Conservation (phyloP, 2,329 filamentous ascomycete species). For the Bipolaris zeicola region DNA sequence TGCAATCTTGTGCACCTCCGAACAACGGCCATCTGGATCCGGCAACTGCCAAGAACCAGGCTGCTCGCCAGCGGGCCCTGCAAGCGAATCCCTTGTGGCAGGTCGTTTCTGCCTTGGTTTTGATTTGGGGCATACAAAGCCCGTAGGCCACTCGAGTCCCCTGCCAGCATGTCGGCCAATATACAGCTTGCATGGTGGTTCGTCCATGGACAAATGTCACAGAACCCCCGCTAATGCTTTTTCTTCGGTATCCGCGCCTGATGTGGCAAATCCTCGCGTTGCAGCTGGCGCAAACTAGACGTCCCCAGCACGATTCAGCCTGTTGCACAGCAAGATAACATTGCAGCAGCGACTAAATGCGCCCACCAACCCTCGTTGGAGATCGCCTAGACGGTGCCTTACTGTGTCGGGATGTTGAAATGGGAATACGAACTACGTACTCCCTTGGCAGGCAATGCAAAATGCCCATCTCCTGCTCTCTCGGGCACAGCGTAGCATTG, state of each 20-base stretch:
- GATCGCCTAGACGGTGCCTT: background rate
- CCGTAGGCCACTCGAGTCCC: background rate
- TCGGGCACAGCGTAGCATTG: slow-evolving; percentile 7
- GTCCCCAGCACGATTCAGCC: background rate
- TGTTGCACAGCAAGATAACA: background rate
- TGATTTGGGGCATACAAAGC: slow-evolving; percentile 2
- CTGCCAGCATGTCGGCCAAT: slow-evolving; percentile 6
- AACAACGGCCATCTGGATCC: background rate
- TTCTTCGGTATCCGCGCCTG: slow-evolving; percentile 9
- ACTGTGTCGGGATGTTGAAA: background rate
- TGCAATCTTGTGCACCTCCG: background rate
- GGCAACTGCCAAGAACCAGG: slow-evolving; percentile 3
- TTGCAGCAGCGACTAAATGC: background rate
- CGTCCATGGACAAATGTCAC: slow-evolving; percentile 1
- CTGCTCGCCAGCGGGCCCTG: slow-evolving; percentile 5
- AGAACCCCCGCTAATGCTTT: slow-evolving; percentile 2
- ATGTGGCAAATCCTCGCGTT: slow-evolving; percentile 4
- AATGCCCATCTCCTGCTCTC: slow-evolving; percentile 11
- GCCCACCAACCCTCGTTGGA: background rate
- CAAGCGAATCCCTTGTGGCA: slow-evolving; percentile 9
- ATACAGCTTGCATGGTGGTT: slow-evolving; percentile 8
- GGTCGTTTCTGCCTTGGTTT: slow-evolving; percentile 12
- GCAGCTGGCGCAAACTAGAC: background rate
- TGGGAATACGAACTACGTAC: background rate
- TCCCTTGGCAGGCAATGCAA: slow-evolving; percentile 3